phyloP scores from a whole-genome alignment of 257 asterid genomes.

The Solanum commersonii region DNA sequence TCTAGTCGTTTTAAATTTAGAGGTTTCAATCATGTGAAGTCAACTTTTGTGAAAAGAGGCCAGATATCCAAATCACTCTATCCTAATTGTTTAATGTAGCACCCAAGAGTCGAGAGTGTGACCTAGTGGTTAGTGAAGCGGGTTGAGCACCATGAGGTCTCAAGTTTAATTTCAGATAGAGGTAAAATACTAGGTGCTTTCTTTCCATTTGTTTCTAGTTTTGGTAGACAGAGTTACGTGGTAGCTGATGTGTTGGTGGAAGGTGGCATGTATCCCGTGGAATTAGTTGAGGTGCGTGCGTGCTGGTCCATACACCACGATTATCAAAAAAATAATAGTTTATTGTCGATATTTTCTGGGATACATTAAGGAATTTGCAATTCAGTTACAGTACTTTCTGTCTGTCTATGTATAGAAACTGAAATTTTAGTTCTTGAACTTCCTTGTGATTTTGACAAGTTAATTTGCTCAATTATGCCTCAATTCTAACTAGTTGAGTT shows the following conservation, averaged over 20 bases:
- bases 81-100: background rate
- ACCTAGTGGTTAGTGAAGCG: background rate
- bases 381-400: background rate
- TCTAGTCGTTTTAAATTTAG: background rate
- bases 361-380: background rate
- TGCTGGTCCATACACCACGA: background rate
- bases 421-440: background rate
- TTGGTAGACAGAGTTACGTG: background rate
- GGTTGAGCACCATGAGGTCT: background rate
- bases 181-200: background rate
- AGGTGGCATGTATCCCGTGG: background rate
- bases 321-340: background rate
- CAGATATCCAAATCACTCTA: background rate
- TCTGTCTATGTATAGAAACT: background rate
- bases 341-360: background rate
- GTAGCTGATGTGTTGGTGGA: background rate
- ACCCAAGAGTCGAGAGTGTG: background rate
- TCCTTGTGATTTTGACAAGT: background rate
- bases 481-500: background rate
- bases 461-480: background rate
- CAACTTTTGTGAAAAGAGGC: background rate
- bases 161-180: background rate
- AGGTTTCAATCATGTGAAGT: background rate
- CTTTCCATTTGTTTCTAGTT: background rate
- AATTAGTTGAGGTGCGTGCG: background rate